Conservation (phyloP, 176 grass and related monocot species). For the Cymbopogon citratus region DNA sequence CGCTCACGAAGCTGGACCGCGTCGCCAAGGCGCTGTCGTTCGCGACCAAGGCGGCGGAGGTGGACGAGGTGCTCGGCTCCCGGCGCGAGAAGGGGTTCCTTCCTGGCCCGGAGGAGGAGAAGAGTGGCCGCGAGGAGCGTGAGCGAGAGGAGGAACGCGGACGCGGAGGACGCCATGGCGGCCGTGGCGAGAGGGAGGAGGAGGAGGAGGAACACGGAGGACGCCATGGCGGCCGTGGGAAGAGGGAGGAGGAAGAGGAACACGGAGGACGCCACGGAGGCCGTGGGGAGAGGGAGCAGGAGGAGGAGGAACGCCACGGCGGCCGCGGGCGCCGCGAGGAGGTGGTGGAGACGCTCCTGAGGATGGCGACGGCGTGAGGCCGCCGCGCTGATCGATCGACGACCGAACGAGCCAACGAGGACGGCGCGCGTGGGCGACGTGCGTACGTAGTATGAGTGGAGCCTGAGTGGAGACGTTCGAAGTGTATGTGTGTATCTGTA, state of each 20-base stretch:
- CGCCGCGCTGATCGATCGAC: neutral
- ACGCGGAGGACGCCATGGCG: too few species aligned
- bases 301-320: neutral
- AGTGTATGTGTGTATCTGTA: neutral
- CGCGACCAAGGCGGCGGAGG: constrained; percentile 33
- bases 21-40: constrained; percentile 71
- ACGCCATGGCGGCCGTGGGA: neutral
- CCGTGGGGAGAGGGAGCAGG: neutral
- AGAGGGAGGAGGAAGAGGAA: neutral
- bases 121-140: neutral
- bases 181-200: neutral
- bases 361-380: constrained; percentile 23
- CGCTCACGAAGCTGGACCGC: constrained; percentile 44
- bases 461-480: neutral
- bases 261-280: neutral
- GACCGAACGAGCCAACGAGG: neutral
- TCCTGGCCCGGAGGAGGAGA: constrained; percentile 30
- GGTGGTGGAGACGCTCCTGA: constrained; percentile 1
- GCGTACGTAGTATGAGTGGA: too few species aligned
- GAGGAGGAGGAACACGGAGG: neutral
- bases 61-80: constrained; percentile 56
- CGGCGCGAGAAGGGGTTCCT: constrained; percentile 45
- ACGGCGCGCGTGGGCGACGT: neutral
- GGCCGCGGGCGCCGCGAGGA: neutral
- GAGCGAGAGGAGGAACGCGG: too few species aligned